Evolutionary conservation across 1,284 basidiomycete species (phyloP), one percentile per base, ranked within the genome.

Genomic region (Cutaneotrichosporon sp.): DNA sequence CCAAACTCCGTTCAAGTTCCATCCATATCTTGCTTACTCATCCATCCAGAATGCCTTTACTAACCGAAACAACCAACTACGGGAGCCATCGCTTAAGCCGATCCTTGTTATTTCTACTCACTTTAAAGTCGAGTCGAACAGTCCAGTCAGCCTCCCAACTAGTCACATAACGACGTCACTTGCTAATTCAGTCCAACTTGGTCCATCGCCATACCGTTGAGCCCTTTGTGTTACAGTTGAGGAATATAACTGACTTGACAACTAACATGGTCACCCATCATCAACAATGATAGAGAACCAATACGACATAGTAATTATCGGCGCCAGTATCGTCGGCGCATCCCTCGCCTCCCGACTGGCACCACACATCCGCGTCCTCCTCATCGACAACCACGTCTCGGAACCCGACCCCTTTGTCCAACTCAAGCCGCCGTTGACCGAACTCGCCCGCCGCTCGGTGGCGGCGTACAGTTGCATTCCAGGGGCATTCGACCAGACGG

Each of bases 341-440:
- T 69, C 71, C 34, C 65, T 78, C 14, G 80, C 84, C 51, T 79
- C 84, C 56, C 70, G 70, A 1, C 57, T 72, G 5, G 80, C 82
- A 18, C 72, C 81, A 2, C 85, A 80, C 10, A 81, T 81, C 0
- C 77, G 81, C 64, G 82, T 80, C 14, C 77, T 83, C 2, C 79
- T 81, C 38, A 82, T 86, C 62, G 85, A 73, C 62, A 67, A 68
- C 13, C 61, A 70, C 60, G 56, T 72, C 1, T 49, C 46, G 21
- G 65, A 71, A 13, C 72, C 72, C 2, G 72, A 71, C 32, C 67
- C 72, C 56, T 71, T 74, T 2, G 71, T 70, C 4, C 69, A 69
- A 42, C 62, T 69, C 36, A 72, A 70, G 65, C 50, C 67, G 2
- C 50, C 59, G 1, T 57, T 72, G n/a, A 73, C 71, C 6, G 65